Evolutionary conservation across 257 asterid species (phyloP).

Genomic region (Henckelia pumila): DNA sequence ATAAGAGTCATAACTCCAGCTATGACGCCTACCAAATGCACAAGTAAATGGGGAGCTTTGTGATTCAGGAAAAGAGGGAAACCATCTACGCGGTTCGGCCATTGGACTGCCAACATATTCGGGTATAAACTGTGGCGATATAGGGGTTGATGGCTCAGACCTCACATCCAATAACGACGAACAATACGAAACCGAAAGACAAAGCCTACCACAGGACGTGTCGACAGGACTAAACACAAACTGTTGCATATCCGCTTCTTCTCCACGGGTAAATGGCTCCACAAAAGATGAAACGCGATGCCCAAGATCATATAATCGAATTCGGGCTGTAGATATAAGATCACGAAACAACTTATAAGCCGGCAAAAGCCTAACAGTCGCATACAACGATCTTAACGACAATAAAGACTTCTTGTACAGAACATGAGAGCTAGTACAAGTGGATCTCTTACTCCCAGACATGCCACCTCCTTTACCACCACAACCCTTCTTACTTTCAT

Average conservation of each 20-base stretch:
- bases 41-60: conserved; percentile 53
- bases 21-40: conserved; percentile 70
- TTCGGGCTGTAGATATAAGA: conserved; percentile 60
- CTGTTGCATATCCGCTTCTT: conserved; percentile 83
- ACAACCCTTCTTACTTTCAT: conserved; percentile 57
- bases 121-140: conserved; percentile 69
- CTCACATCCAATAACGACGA: conserved; percentile 55
- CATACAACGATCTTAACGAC: conserved; percentile 75
- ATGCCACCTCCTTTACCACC: conserved; percentile 37
- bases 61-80: conserved; percentile 55
- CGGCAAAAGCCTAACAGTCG: conserved; percentile 80
- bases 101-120: conserved; percentile 92
- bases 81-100: conserved; percentile 80
- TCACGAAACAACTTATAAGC: conserved; percentile 82
- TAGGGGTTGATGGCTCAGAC: conserved; percentile 81
- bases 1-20: conserved; percentile 85
- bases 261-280: conserved; percentile 74
- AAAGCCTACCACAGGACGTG: conserved; percentile 78
- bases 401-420: conserved; percentile 66
- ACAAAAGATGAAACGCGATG: conserved; percentile 77
- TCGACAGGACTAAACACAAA: conserved; percentile 77
- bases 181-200: conserved; percentile 71
- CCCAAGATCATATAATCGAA: conserved; percentile 56
- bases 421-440: conserved; percentile 47
- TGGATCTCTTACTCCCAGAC: conserved; percentile 52